Evolutionary conservation across 805 yeast species (phyloP), one percentile per base, ranked within the genome.

Genomic region (Wickerhamiella parazyma): DNA sequence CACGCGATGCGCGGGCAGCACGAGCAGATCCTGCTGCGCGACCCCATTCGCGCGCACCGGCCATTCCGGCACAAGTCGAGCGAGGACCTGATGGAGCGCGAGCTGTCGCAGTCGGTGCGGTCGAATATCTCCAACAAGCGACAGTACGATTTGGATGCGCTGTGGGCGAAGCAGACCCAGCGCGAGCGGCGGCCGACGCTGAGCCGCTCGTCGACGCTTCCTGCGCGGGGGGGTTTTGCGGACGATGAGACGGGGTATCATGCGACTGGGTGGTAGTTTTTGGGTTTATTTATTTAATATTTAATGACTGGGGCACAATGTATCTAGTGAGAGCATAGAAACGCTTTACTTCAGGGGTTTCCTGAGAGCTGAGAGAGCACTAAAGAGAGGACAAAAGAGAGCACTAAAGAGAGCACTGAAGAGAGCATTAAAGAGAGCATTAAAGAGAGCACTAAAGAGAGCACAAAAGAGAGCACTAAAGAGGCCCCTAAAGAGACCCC

Each of bases 231-330:
- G 16, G 33, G 43, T 18, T 48, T 36, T 8, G 49, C 48, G n/a
- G 53, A 51, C 24, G 54, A 50, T 26, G 56, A 53, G 33, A 50
- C 55, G 41, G 52, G 50, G 42, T 53, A 53, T 43, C 55, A 53
- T 33, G 50, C 57, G 1, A 47, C 52, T 6, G 57, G 57, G 10
- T 53, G 57, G 57, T 53, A 43, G 21, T n/a, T 18, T 19, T 21
- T n/a, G n/a, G n/a, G 7, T 5, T 17, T 6, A 6, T 16, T 17
- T 12, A 7, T 4, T 26, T 25, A 20, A 21, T 6, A 21, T 6
- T 21, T 21, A 21, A 21, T 21, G 5, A 21, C n/a, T n/a, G n/a
- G n/a, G n/a, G n/a, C n/a, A n/a, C n/a, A n/a, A n/a, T n/a, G n/a
- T n/a, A n/a, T n/a, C n/a, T n/a, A n/a, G n/a, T n/a, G n/a, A n/a